Evolutionary conservation across 73 alveolate species (phyloP).

Genomic region (Blepharisma japonicum): DNA sequence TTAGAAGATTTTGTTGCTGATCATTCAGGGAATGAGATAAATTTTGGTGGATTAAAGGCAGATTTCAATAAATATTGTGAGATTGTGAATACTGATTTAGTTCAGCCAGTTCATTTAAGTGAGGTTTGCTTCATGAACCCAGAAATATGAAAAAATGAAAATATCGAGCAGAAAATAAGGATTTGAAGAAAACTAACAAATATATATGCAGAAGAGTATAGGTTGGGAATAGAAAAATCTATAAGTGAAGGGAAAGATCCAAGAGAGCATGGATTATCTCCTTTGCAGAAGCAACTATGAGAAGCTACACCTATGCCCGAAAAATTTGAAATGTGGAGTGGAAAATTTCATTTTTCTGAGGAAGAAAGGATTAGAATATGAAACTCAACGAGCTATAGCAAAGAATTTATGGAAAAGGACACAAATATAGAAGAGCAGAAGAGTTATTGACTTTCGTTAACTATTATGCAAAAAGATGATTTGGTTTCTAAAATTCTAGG

Average conservation of each 20-base stretch:
- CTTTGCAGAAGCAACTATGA: not conserved
- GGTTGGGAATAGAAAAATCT: not conserved
- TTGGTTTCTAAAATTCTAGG: not conserved
- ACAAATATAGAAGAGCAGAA: not conserved
- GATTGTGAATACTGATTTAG: not conserved
- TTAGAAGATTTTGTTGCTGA: not conserved
- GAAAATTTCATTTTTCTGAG: not conserved
- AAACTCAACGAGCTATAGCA: not conserved
- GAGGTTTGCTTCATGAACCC: not conserved
- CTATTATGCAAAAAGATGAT: not conserved
- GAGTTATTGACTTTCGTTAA: not conserved
- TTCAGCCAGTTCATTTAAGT: not conserved
- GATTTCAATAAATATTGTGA: not conserved
- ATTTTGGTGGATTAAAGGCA: not conserved
- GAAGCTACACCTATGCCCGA: not conserved
- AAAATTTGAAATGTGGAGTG: constrained; percentile 6
- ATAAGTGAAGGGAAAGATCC: not conserved
- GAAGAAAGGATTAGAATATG: not conserved
- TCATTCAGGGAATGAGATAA: not conserved
- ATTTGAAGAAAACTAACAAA: not conserved
- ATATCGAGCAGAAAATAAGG: not conserved
- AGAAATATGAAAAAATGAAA: not conserved
- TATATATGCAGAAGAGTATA: not conserved
- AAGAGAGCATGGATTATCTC: not conserved
- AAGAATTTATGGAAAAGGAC: not conserved